Evolutionary conservation across 768 basidiomycete species (phyloP).

Genomic region (Clavaria fumosa): DNA sequence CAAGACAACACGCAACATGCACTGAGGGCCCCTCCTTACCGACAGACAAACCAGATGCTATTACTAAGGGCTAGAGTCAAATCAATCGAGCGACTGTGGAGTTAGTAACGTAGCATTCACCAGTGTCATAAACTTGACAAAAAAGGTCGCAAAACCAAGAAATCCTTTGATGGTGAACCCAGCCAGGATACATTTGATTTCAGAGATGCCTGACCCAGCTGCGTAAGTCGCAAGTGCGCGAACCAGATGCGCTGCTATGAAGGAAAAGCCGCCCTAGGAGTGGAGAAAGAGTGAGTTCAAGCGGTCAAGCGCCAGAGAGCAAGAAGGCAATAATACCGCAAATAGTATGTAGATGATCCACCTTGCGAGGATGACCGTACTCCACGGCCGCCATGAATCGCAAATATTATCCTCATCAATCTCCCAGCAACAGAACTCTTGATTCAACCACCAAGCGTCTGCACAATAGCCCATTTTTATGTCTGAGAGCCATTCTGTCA

Average conservation of each 20-base stretch:
- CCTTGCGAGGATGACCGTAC: slow-evolving; percentile 46
- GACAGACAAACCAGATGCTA: slow-evolving; percentile 91
- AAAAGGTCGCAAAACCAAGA: slow-evolving; percentile 76
- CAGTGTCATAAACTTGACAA: slow-evolving; percentile 87
- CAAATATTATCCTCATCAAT: slow-evolving; percentile 64
- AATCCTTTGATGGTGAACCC: slow-evolving; percentile 97
- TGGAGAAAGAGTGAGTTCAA: background rate
- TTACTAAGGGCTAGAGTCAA: slow-evolving; percentile 67
- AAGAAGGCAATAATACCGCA: slow-evolving; percentile 38
- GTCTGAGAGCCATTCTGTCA: slow-evolving; percentile 95
- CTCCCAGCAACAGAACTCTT: slow-evolving; percentile 98
- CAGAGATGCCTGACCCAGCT: slow-evolving; percentile 95
- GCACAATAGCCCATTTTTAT: slow-evolving; percentile 95
- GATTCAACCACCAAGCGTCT: slow-evolving; percentile 97
- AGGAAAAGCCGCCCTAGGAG: slow-evolving; percentile 69
- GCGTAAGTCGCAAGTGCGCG: slow-evolving; percentile 83
- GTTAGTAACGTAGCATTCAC: slow-evolving; percentile 29
- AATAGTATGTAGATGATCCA: slow-evolving; percentile 83
- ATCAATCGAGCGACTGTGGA: slow-evolving; percentile 7
- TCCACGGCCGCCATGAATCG: slow-evolving; percentile 88
- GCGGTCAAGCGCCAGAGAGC: background rate
- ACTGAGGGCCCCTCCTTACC: slow-evolving; percentile 99
- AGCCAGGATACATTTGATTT: slow-evolving; percentile 95
- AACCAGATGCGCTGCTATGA: slow-evolving; percentile 80
- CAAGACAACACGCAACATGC: slow-evolving; percentile 91